Percentiles rank a stretch among this genome's conserved stretches.
Evolutionary conservation across 176 grass and related monocot species (phyloP).

Genomic region (Ampelocalamus luodianensis): DNA sequence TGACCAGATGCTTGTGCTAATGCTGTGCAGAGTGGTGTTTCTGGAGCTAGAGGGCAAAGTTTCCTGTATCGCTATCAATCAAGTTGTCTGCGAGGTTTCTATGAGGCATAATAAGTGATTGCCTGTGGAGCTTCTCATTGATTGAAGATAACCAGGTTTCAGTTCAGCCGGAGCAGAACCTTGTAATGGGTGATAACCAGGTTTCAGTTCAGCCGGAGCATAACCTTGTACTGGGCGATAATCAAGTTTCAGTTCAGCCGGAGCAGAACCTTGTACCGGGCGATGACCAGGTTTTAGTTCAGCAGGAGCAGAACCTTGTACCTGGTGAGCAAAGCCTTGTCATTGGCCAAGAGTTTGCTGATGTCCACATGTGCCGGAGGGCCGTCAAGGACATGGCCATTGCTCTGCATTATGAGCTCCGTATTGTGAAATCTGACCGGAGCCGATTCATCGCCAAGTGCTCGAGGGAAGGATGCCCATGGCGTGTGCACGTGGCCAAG

Average conservation of each 20-base stretch:
- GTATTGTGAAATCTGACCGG: constrained; percentile 89
- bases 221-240: constrained; percentile 4
- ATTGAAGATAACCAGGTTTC: constrained; percentile 58
- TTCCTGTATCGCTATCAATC: neutral
- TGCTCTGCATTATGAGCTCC: constrained; percentile 88
- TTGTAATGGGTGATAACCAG: constrained; percentile 33
- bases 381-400: constrained; percentile 92
- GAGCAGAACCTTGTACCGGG: constrained; percentile 43
- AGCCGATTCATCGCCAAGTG: constrained; percentile 95
- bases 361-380: constrained; percentile 79
- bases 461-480: constrained; percentile 78
- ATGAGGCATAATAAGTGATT: constrained; percentile 35
- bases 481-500: constrained; percentile 91
- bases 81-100: constrained; percentile 1
- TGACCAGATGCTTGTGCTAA: constrained; percentile 26
- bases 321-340: constrained; percentile 48
- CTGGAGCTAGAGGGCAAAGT: constrained; percentile 3
- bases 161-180: constrained; percentile 46
- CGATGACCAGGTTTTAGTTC: constrained; percentile 41
- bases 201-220: constrained; percentile 50
- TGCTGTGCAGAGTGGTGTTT: constrained; percentile 41
- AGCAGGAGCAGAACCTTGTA: constrained; percentile 58
- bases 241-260: constrained; percentile 49
- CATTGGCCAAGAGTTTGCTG: constrained; percentile 86
- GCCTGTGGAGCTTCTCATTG: constrained; percentile 23